Conservation (phyloP, 1,284 basidiomycete species). For the Termitomyces sp. region DNA sequence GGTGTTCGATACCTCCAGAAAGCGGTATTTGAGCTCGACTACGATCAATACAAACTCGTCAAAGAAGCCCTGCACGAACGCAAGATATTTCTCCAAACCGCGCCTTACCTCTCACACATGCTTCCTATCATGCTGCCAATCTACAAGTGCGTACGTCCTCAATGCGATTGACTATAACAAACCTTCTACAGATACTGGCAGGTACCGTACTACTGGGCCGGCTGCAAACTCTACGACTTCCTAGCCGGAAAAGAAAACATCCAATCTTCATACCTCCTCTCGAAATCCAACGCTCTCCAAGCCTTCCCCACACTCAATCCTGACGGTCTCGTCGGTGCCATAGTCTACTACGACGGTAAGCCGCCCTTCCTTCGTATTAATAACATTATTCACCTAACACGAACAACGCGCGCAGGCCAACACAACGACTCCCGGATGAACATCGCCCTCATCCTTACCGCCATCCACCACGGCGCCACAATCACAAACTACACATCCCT, state of each 20-base stretch:
- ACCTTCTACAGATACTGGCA: constrained; percentile 77
- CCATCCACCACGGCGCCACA: constrained; percentile 88
- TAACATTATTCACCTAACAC: too few species aligned
- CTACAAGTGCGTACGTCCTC: constrained; percentile 59
- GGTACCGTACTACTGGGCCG: constrained; percentile 92
- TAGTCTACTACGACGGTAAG: constrained; percentile 94
- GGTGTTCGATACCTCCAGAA: constrained; percentile 88
- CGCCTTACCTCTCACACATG: constrained; percentile 90
- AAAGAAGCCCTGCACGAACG: constrained; percentile 92
- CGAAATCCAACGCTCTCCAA: constrained; percentile 88
- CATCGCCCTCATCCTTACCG: constrained; percentile 89
- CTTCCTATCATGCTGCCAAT: constrained; percentile 93
- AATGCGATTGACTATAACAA: too few species aligned
- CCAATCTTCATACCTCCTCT: constrained; percentile 93
- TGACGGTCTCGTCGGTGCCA: constrained; percentile 89
- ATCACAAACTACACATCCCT: constrained; percentile 93
- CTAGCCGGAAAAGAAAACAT: constrained; percentile 96
- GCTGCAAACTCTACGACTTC: constrained; percentile 96
- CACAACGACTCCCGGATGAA: constrained; percentile 99
- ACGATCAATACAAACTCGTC: constrained; percentile 96
- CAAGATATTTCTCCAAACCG: constrained; percentile 91
- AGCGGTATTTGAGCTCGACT: constrained; percentile 46
- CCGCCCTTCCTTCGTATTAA: too few species aligned
- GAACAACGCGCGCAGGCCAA: constrained; percentile 83
- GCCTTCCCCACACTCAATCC: constrained; percentile 95